Conservation (phyloP, 2,329 filamentous ascomycete genomes). For the Lachnellula arida region DNA sequence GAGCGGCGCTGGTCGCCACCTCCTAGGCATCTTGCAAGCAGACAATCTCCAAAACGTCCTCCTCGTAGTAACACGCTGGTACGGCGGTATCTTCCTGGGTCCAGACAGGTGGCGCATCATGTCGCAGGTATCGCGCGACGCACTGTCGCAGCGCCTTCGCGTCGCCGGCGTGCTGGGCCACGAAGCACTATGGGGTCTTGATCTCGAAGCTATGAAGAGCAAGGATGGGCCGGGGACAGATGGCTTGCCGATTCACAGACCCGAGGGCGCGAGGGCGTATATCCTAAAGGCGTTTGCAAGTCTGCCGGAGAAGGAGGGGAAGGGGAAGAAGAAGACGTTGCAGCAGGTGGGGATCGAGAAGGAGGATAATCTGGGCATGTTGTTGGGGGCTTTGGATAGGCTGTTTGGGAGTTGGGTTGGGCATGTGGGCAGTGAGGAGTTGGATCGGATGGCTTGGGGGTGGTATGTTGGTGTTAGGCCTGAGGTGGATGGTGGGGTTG, state of each 20-base stretch:
- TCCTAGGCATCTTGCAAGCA: constrained; percentile 51
- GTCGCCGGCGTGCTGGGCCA: constrained; percentile 40
- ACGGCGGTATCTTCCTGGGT: constrained; percentile 56
- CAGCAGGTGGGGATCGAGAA: constrained; percentile 54
- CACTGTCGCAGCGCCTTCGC: constrained; percentile 47
- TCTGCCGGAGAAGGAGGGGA: constrained; percentile 18
- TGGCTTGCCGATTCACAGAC: constrained; percentile 68
- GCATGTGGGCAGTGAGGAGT: constrained; percentile 57
- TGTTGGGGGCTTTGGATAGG: constrained; percentile 67
- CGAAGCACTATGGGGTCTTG: constrained; percentile 58
- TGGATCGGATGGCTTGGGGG: constrained; percentile 71
- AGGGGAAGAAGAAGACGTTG: constrained; percentile 48
- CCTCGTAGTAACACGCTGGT: constrained; percentile 59
- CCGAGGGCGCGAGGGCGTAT: constrained; percentile 62
- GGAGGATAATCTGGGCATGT: constrained; percentile 61
- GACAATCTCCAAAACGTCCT: constrained; percentile 47
- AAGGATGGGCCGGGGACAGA: constrained; percentile 23
- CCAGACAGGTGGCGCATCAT: constrained; percentile 60
- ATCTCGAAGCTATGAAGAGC: constrained; percentile 44
- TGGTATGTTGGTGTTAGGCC: constrained; percentile 79
- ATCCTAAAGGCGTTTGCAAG: constrained; percentile 55
- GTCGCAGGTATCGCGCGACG: constrained; percentile 51
- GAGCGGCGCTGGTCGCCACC: constrained; percentile 51
- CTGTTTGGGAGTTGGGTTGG: constrained; percentile 70
- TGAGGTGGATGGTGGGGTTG: constrained; percentile 66